Evolutionary conservation across 2,329 filamentous ascomycete genomes (phyloP), one percentile per base, ranked within the genome.

Genomic region (Ceratocystis eucalypticola): DNA sequence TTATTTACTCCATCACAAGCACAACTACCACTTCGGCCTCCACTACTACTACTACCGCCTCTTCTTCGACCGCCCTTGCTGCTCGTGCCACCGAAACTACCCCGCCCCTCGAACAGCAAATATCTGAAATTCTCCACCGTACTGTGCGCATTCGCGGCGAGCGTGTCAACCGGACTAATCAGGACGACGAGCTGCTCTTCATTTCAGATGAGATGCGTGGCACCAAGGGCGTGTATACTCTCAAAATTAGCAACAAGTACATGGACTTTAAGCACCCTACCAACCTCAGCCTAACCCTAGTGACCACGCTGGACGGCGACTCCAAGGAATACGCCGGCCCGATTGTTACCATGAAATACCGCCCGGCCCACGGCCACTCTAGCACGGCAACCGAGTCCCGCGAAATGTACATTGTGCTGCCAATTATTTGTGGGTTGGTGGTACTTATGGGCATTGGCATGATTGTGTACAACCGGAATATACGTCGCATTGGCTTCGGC

Each of bases 381-480:
- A 67, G 71, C n/a, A 71, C 74, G 46, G 41, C 73, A 5, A 75
- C 77, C 17, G 71, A 72, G 33, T 74, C 77, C 62, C 70, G 75
- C 8, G 79, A 77, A 33, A 74, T 85, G 57, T 76, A 77, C 71
- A 81, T 85, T 69, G 82, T 78, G 15, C 75, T 85, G 5, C 82
- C 82, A 20, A 73, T 76, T 65, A 74, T 81, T 22, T 73, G 82
- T n/a, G 79, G 77, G 62, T 75, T 79, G 71, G 73, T 82, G 65
- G 61, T 75, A 53, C 68, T 83, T 62, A 75, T 81, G 69, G 68
- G 83, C 70, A 55, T 85, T 75, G 77, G 86, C 74, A 72, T 84
- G 74, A 77, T 80, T 75, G 65, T 86, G 77, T 83, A 78, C 77
- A 82, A 84, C 73, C 76, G 77, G 65, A 77, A 79, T 70, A 73